Base-by-base conservation (phyloP, 805 yeast species). In the Soucietia sequanensis region DNA sequence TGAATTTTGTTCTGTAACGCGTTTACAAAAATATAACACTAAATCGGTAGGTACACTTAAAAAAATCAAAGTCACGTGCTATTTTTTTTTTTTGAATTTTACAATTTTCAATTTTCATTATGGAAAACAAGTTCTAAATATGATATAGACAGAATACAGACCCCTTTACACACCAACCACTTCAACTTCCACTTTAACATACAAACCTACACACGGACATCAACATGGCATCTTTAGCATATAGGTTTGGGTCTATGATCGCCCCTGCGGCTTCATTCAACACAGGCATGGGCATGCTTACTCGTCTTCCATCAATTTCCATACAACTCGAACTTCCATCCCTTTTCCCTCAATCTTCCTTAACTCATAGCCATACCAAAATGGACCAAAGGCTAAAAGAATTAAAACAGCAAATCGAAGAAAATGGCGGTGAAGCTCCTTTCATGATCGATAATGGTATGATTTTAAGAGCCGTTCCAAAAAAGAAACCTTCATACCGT, bases 401-500 rank as follows among this genome's bases (percentile, higher is more conserved):
- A 37, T 56, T 72, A 40, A 56, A 50, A 34, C 62, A 69, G 46
- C 62, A 65, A 42, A 46, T 75, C 23, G 65, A 64, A 39, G 59
- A 60, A 23, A 51, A 48, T 33, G 44, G 47, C 26, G 56, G 54
- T 5, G 52, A 55, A 41, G 53, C 52, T 20, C 71, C 65, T 4
- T 68, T 70, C 38, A 70, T 72, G 58, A 60, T 70, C 20, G 84
- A 79, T 46, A 74, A 80, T 45, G 95, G 95, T n/a, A 52, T 58
- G 42, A 75, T 85, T 20, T 66, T 87, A 35, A 69, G 70, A 46
- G 99, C 99, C 5, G 97, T 81, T 5, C 98, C 99, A 36, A 93
- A 93, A 71, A 89, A 90, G 77, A 90, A 89, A 61, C 80, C 80
- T 2, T 88, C 98, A 6, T 87, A 88, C 58, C 78, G 78, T 65